Evolutionary conservation across 1,284 basidiomycete genomes (phyloP).

Genomic region (Sanghuangporus weigelae): DNA sequence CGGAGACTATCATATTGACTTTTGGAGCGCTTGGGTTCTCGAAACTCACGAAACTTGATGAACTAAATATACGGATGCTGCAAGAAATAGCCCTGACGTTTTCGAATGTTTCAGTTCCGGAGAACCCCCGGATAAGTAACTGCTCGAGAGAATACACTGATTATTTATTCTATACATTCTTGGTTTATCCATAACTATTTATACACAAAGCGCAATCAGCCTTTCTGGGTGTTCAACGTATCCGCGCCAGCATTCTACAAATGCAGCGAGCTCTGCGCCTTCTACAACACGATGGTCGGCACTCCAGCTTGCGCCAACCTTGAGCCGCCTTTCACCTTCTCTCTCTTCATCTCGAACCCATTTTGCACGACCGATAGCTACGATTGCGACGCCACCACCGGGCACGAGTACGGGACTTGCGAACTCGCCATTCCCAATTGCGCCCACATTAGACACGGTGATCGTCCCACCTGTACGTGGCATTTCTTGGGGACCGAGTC

Average conservation of each 20-base stretch:
- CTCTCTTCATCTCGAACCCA: slow-evolving; percentile 74
- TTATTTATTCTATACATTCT: background rate
- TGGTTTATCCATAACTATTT: slow-evolving; percentile 15
- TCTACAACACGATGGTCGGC: slow-evolving; percentile 92
- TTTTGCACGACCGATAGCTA: slow-evolving; percentile 80
- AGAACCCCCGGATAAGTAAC: no score
- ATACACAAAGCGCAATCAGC: slow-evolving; percentile 61
- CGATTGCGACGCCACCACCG: slow-evolving; percentile 87
- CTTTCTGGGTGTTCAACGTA: slow-evolving; percentile 80
- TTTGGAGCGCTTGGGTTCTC: no score
- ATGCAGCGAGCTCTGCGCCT: slow-evolving; percentile 87
- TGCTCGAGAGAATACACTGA: no score
- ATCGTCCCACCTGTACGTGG: slow-evolving; percentile 70
- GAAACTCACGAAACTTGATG: no score
- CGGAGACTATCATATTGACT: no score
- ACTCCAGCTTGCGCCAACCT: slow-evolving; percentile 78
- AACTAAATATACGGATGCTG: no score
- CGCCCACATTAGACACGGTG: slow-evolving; percentile 85
- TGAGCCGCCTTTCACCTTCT: slow-evolving; percentile 52
- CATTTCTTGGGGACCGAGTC: slow-evolving; percentile 58
- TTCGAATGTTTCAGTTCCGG: background rate
- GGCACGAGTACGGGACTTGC: slow-evolving; percentile 81
- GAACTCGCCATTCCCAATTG: slow-evolving; percentile 66
- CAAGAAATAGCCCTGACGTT: background rate
- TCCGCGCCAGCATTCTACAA: slow-evolving; percentile 85